These are phyloP conservation scores for Brasenia schreberi DNA, from an alignment of 164 flowering plant species.

Conservation along the genomic window DNA sequence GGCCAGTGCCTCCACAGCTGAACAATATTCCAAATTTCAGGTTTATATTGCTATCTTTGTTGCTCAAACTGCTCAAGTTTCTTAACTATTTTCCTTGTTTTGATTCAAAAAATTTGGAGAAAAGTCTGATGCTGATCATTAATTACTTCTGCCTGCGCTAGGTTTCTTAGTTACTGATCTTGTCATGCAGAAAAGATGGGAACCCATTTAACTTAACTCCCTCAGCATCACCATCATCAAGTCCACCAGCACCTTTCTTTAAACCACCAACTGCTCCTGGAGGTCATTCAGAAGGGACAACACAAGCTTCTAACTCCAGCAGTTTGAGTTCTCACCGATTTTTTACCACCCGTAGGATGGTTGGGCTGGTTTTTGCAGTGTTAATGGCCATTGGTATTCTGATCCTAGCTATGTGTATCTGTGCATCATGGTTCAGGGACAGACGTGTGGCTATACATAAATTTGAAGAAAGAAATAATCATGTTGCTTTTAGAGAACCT, in stretches of 20 bases:
- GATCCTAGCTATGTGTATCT: neutral
- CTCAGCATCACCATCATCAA: constrained; percentile 31
- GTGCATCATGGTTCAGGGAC: neutral
- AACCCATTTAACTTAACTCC: constrained; percentile 53
- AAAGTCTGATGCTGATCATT: no score
- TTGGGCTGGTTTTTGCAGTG: neutral
- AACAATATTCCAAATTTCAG: constrained; percentile 58
- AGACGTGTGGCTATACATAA: neutral
- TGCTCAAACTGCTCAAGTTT: neutral
- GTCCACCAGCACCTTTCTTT: constrained; percentile 27
- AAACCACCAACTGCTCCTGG: constrained; percentile 24
- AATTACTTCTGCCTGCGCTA: neutral
- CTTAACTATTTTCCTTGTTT: no score
- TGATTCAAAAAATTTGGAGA: no score
- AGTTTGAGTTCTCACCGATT: neutral
- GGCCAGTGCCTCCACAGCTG: constrained; percentile 73
- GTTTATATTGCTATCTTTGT: neutral
- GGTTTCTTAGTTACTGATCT: constrained; percentile 1
- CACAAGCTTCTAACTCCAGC: constrained; percentile 2
- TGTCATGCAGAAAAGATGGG: constrained; percentile 61
- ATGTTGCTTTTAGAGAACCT: constrained; percentile 10
- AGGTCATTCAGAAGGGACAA: constrained; percentile 20
- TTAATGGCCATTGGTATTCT: neutral
- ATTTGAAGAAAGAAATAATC: neutral
- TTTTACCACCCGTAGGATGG: neutral